phyloP scores from a whole-genome alignment of 148 eudicot genomes.

The Rhododendron ovatum region DNA sequence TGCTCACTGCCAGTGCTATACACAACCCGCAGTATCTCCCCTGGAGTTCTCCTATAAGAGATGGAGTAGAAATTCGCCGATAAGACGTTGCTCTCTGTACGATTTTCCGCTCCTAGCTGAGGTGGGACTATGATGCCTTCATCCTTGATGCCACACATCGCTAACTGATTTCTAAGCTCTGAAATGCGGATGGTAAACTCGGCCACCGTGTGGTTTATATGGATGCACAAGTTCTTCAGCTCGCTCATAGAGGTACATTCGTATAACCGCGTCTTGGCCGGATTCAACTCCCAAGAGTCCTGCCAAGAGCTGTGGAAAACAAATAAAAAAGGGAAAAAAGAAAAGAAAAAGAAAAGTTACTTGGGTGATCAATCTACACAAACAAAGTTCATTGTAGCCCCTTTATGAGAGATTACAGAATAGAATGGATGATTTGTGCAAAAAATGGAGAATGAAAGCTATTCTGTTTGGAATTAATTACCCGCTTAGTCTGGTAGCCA shows the following conservation, averaged over 20 bases:
- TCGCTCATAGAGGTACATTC: constrained; percentile 56
- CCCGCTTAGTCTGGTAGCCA: too few species aligned
- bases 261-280: constrained; percentile 75
- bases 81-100: constrained; percentile 45
- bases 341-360: too few species aligned
- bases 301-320: constrained; percentile 41
- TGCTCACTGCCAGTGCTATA: constrained; percentile 58
- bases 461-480: too few species aligned
- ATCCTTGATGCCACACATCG: constrained; percentile 61
- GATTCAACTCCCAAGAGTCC: constrained; percentile 75
- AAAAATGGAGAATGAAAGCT: too few species aligned
- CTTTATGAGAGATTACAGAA: too few species aligned
- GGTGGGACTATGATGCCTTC: constrained; percentile 66
- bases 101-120: constrained; percentile 54
- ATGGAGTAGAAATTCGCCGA: constrained; percentile 43
- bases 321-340: too few species aligned
- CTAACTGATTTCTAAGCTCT: constrained; percentile 49
- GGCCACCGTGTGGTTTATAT: constrained; percentile 58
- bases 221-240: constrained; percentile 33
- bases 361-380: too few species aligned
- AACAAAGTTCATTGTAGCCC: too few species aligned
- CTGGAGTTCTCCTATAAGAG: constrained; percentile 55
- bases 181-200: constrained; percentile 62
- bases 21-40: constrained; percentile 47
- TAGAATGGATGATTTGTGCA: too few species aligned